phyloP scores from a whole-genome alignment of 176 grass and related monocot genomes.

The Aegilops longissima region DNA sequence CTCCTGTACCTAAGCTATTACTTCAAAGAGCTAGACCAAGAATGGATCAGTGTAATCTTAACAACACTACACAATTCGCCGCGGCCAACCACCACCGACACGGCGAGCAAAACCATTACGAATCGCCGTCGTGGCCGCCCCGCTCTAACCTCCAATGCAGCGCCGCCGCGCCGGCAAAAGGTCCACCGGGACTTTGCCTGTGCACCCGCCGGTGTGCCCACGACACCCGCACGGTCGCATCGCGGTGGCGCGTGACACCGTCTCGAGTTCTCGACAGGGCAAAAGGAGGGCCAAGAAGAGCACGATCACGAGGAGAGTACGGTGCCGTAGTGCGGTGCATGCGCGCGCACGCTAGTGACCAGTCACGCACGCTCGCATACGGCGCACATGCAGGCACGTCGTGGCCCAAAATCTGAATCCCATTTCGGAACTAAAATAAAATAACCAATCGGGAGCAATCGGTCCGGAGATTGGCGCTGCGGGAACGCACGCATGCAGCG shows the following conservation, averaged over 20 bases:
- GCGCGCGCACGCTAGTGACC: neutral
- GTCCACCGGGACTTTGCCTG: neutral
- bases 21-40: too few relatives aligned
- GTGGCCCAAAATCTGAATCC: neutral
- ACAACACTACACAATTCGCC: too few relatives aligned
- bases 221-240: neutral
- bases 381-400: conserved; percentile 7
- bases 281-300: neutral
- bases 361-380: neutral
- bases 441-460: neutral
- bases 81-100: too few relatives aligned
- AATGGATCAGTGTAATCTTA: too few relatives aligned
- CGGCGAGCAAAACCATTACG: too few relatives aligned
- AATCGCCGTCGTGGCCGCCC: too few relatives aligned
- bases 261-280: neutral
- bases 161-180: neutral
- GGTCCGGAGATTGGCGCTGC: conserved; percentile 44
- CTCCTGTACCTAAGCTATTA: too few relatives aligned
- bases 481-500: neutral
- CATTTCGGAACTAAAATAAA: neutral
- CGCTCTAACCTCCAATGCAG: too few relatives aligned
- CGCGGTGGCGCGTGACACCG: neutral
- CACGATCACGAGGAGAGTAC: neutral
- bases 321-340: neutral
- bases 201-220: neutral